These are phyloP conservation scores for Saccharomycopsis sp. DNA, from an alignment of 805 yeast genomes.

Conservation along the genomic window DNA sequence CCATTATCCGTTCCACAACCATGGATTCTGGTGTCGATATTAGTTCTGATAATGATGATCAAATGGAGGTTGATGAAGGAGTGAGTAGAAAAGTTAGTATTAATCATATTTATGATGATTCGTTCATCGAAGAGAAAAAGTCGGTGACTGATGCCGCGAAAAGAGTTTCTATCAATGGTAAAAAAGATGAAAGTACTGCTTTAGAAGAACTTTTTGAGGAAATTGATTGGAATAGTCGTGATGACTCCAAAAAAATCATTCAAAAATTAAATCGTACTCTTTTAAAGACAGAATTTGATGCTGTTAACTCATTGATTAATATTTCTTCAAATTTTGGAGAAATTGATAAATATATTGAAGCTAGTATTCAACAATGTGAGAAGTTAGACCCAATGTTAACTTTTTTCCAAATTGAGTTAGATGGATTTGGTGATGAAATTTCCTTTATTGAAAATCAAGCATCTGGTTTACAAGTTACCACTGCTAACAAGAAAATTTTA, in stretches of 20 bases:
- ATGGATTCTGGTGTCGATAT: not conserved
- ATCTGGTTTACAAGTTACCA: slow-evolving; percentile 72
- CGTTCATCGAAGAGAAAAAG: slow-evolving; percentile 7
- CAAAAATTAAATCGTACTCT: slow-evolving; percentile 49
- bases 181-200: slow-evolving; percentile 20
- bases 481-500: slow-evolving; percentile 69
- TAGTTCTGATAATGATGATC: slow-evolving; percentile 19
- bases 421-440: slow-evolving; percentile 58
- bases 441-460: slow-evolving; percentile 63
- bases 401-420: slow-evolving; percentile 48
- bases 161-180: slow-evolving; percentile 2
- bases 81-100: not conserved
- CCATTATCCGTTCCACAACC: not conserved
- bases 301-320: slow-evolving; percentile 44
- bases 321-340: slow-evolving; percentile 35
- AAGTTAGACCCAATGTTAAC: slow-evolving; percentile 44
- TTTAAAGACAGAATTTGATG: slow-evolving; percentile 49
- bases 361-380: slow-evolving; percentile 43
- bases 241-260: slow-evolving; percentile 49
- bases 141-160: not conserved
- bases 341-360: slow-evolving; percentile 32
- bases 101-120: slow-evolving; percentile 12
- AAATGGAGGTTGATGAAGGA: slow-evolving; percentile 20
- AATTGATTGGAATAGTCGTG: slow-evolving; percentile 64
- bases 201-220: slow-evolving; percentile 66